Conservation (phyloP, 1,139 yeast genomes). For the Hanseniaspora uvarum region DNA sequence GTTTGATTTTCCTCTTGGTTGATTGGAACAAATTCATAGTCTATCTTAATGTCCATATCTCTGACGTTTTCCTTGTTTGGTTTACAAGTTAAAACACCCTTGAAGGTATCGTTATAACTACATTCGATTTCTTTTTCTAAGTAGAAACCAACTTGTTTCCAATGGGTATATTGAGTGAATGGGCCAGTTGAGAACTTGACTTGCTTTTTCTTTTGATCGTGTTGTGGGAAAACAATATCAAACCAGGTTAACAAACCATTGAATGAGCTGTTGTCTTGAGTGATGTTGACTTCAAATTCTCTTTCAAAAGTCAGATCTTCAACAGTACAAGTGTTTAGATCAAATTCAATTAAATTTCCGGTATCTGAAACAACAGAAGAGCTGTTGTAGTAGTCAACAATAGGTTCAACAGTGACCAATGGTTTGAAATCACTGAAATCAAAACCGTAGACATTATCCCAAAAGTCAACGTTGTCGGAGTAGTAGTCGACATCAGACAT, state of each 20-base stretch:
- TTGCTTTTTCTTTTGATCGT: constrained; percentile 42
- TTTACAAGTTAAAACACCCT: constrained; percentile 60
- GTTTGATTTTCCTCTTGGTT: constrained; percentile 43
- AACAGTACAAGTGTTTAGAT: constrained; percentile 76
- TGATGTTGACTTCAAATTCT: constrained; percentile 58
- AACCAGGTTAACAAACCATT: constrained; percentile 94
- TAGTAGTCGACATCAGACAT: constrained; percentile 93
- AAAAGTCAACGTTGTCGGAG: constrained; percentile 81
- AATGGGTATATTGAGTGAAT: constrained; percentile 71
- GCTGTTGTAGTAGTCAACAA: constrained; percentile 85
- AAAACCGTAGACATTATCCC: constrained; percentile 97
- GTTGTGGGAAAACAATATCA: constrained; percentile 73
- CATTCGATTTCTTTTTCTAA: constrained; percentile 71
- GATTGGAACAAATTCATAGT: constrained; percentile 45
- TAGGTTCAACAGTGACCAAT: constrained; percentile 81
- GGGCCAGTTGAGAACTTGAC: constrained; percentile 73
- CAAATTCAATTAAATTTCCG: constrained; percentile 64
- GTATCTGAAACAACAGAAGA: constrained; percentile 65
- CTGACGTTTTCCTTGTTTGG: constrained; percentile 77
- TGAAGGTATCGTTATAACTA: constrained; percentile 63
- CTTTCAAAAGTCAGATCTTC: constrained; percentile 70
- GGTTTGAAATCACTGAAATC: constrained; percentile 69
- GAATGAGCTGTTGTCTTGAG: constrained; percentile 51
- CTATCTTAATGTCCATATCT: constrained; percentile 62
- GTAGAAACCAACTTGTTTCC: constrained; percentile 97